phyloP scores from a whole-genome alignment of 352 stramenopile species.

The Phytophthora rubi region DNA sequence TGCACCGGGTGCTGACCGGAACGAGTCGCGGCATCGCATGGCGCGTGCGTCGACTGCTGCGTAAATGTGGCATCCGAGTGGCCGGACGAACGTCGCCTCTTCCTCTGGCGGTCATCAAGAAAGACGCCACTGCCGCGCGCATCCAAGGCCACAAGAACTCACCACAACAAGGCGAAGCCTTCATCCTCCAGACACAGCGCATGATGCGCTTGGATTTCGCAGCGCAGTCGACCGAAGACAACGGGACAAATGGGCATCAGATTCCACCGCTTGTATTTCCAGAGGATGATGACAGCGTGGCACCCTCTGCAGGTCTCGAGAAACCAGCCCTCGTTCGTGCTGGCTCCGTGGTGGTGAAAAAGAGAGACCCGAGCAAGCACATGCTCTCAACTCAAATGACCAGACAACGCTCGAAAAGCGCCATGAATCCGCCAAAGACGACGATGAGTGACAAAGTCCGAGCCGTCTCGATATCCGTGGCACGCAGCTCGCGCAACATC shows the following conservation, averaged over 20 bases:
- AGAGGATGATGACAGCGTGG: constrained; percentile 1
- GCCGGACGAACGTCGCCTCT: constrained; percentile 46
- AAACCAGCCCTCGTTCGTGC: constrained; percentile 4
- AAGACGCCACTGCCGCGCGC: constrained; percentile 60
- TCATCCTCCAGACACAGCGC: constrained; percentile 75
- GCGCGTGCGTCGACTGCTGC: constrained; percentile 19
- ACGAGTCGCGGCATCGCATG: constrained; percentile 5
- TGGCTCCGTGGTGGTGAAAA: constrained; percentile 14
- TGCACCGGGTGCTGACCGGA: constrained; percentile 20
- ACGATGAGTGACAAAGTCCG: constrained; percentile 10
- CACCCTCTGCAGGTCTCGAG: neutral
- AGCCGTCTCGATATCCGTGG: constrained; percentile 26
- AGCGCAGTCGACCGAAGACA: constrained; percentile 12
- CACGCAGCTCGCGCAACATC: constrained; percentile 23
- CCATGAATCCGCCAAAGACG: constrained; percentile 22
- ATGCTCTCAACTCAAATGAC: constrained; percentile 25
- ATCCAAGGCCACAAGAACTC: constrained; percentile 85
- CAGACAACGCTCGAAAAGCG: constrained; percentile 33
- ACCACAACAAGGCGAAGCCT: constrained; percentile 64
- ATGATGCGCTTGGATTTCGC: constrained; percentile 57
- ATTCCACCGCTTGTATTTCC: constrained; percentile 17
- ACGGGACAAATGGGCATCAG: constrained; percentile 1
- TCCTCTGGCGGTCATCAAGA: constrained; percentile 70
- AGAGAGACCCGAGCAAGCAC: constrained; percentile 29
- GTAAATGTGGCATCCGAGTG: constrained; percentile 17